Conservation (phyloP, 2,329 filamentous ascomycete genomes). For the Alternaria dauci region DNA sequence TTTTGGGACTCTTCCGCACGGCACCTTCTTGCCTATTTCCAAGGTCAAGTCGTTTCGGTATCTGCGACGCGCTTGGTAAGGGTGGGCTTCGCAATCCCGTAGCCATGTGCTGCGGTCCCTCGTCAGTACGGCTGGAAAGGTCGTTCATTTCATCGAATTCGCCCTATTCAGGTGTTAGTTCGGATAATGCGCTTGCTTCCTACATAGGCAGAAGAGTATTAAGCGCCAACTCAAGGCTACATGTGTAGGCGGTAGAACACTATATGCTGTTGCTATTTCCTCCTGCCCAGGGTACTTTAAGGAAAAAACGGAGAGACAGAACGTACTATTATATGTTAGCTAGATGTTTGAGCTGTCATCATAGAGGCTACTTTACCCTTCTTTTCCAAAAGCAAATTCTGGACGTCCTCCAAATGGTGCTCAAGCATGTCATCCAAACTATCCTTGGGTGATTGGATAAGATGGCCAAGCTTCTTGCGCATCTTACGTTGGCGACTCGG, state of each 20-base stretch:
- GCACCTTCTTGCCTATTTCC: conserved; percentile 23
- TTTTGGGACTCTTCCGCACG: conserved; percentile 26
- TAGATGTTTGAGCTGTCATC: neutral
- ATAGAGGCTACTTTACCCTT: conserved; percentile 27
- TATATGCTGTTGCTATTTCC: neutral
- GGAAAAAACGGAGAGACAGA: neutral
- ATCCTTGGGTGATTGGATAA: conserved; percentile 57
- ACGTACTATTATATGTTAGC: neutral
- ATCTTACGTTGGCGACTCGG: conserved; percentile 64
- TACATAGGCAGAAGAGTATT: neutral
- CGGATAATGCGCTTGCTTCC: neutral
- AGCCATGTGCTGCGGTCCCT: conserved; percentile 19
- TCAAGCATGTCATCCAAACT: conserved; percentile 66
- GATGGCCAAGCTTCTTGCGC: conserved; percentile 65
- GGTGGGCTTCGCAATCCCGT: conserved; percentile 36
- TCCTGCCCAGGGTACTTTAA: neutral
- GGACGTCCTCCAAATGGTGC: conserved; percentile 61
- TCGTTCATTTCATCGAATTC: conserved; percentile 46
- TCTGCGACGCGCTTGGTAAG: conserved; percentile 20
- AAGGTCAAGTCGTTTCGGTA: conserved; percentile 16
- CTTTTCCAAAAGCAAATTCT: conserved; percentile 54
- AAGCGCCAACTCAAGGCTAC: neutral
- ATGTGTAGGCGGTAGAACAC: neutral
- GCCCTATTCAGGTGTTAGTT: conserved; percentile 12
- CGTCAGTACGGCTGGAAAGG: conserved; percentile 33